Base-by-base conservation (phyloP, 2,329 filamentous ascomycete species). In the Penicillium decumbens region DNA sequence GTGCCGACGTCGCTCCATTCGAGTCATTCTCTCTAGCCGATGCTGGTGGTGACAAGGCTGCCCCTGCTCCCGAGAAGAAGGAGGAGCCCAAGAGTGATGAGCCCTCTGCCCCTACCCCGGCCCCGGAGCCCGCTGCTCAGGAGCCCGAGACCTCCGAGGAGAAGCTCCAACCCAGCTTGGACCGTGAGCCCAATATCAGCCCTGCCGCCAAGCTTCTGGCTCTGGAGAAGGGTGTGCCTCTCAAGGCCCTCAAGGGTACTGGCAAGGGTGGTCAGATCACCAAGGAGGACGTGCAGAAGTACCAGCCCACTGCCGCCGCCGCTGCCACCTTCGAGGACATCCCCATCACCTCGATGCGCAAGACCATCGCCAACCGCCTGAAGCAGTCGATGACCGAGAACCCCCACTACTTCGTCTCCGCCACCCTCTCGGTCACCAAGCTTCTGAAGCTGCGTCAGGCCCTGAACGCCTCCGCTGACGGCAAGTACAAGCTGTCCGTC, bases 401-500 rank as follows among this genome's bases (percentile, higher is more conserved):
- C 81, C 93, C 93, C 53, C 93, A 97, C 81, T 98, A 95, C 83
- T 98, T 92, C 71, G 92, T 98, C 65, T 89, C 89, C 64, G 87
- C 89, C 65, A 84, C 83, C 62, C 82, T 98, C 68, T 97, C 92
- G 50, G 93, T 98, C 58, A 82, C 80, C 73, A 97, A 97, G 82
- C 88, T 98, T 42, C 79, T 95, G 66, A 97, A 96, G 80, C 90
- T 98, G 64, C 90, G 93, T 66, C 83, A 89, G 75, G 90, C 92
- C 51, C 83, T 98, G 61, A 98, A 98, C 78, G 82, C 84, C 68
- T 85, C 88, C 10, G 79, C 89, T 41, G 86, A 95, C 56, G 93
- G 92, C 76, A 85, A 90, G 75, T 98, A 95, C 83, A 98, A 96
- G 83, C 88, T 98, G 51, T 96, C 91, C n/a, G 89, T 98, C 76